Percentiles rank a stretch among this genome's conserved stretches.
Conservation (phyloP, 331 rosid genomes). For the Phaseolus coccineus region DNA sequence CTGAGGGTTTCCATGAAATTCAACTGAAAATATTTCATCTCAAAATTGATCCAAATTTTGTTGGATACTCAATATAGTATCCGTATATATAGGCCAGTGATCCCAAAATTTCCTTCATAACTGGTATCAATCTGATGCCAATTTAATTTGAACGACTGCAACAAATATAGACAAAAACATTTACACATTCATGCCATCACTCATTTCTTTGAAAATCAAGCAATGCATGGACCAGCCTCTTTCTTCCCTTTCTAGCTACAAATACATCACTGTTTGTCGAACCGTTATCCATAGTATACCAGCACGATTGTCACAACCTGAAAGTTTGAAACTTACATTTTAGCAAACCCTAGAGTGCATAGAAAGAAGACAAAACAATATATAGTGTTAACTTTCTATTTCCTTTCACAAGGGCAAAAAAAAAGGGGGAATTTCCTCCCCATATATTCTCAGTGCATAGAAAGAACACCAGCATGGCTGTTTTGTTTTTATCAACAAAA, state of each 20-base stretch:
- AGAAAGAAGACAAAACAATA: constrained; percentile 7
- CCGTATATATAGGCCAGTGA: not conserved
- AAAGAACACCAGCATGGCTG: not conserved
- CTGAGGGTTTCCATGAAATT: not conserved
- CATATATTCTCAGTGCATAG: not conserved
- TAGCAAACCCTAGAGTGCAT: constrained; percentile 42
- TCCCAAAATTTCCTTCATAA: not conserved
- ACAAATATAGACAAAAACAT: not conserved
- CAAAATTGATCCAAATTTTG: not conserved
- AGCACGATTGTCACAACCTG: constrained; percentile 17
- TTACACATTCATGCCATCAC: constrained; percentile 3
- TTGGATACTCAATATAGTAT: not conserved
- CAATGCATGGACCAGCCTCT: not conserved
- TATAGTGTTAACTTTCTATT: not conserved
- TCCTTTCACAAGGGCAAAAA: not conserved
- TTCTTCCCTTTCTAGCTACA: not conserved
- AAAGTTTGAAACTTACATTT: not conserved
- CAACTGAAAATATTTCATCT: not conserved
- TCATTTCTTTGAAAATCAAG: constrained; percentile 1
- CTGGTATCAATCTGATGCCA: not conserved
- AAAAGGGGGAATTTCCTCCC: not conserved
- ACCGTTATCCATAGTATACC: not conserved
- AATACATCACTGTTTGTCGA: not conserved
- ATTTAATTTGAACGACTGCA: not conserved
- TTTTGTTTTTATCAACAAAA: not conserved